These are phyloP conservation scores for Penicillium aurantiogriseum DNA, from an alignment of 2,329 filamentous ascomycete genomes.

Conservation along the genomic window DNA sequence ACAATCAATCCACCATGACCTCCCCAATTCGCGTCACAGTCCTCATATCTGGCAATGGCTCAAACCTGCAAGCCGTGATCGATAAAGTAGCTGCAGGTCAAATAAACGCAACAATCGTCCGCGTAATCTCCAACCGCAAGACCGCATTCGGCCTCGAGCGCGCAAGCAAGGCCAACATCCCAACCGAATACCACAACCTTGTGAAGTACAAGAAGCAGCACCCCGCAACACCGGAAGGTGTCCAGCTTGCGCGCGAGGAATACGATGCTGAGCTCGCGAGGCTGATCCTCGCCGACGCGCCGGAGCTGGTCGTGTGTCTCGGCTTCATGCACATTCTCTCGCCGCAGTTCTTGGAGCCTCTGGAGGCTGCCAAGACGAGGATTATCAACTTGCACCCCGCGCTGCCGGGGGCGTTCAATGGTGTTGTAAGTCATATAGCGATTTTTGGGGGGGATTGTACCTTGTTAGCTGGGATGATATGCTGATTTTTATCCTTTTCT, in stretches of 20 bases:
- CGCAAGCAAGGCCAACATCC: conserved; percentile 61
- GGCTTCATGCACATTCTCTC: conserved; percentile 88
- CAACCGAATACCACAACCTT: conserved; percentile 78
- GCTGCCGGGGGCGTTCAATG: conserved; percentile 71
- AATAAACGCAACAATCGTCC: conserved; percentile 56
- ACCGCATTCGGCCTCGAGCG: conserved; percentile 64
- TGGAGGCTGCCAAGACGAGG: conserved; percentile 60
- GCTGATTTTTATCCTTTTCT: conserved; percentile 1
- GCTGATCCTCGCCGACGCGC: conserved; percentile 62
- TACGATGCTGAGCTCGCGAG: conserved; percentile 76
- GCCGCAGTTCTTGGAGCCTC: conserved; percentile 65
- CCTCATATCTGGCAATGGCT: conserved; percentile 71
- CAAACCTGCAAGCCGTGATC: conserved; percentile 76
- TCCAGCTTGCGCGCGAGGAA: conserved; percentile 55
- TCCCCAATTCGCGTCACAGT: conserved; percentile 57
- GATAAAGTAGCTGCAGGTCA: conserved; percentile 53
- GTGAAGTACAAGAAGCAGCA: conserved; percentile 72
- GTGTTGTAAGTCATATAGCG: conserved; percentile 50
- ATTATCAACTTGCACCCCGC: conserved; percentile 84
- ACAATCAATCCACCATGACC: conserved; percentile 24
- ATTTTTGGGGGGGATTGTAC: too few relatives aligned
- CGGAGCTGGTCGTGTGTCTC: conserved; percentile 75
- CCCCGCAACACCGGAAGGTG: conserved; percentile 52
- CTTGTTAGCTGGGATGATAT: not conserved
- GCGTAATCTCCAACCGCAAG: conserved; percentile 66